Base-by-base conservation (phyloP, 2,329 filamentous ascomycete genomes). In the Colletotrichum truncatum region DNA sequence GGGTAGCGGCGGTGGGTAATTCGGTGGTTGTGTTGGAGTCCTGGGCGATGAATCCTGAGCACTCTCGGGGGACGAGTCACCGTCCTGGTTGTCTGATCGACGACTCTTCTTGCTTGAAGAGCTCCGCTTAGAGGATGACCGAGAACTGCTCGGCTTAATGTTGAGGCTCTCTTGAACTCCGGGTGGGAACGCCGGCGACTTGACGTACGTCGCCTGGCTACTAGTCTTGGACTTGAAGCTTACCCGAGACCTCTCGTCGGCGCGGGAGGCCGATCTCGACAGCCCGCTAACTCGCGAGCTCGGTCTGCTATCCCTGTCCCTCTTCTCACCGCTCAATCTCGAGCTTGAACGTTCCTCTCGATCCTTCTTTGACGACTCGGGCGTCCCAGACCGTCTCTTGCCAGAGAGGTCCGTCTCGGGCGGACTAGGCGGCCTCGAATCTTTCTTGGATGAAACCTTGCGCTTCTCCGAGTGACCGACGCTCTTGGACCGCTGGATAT, bases 351-450 rank as follows among this genome's bases (percentile, higher is more conserved):
- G 78, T 64, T 75, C 74, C 53, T 76, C 70, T 72, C 71, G 70
- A 41, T 51, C 30, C 39, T 69, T 74, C 6, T 67, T 46, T 12
- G 73, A 73, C 32, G 60, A 60, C 4, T 65, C 67, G n/a, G 75
- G 71, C 7, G 72, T 75, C 12, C 68, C 73, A 5, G 73, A 70
- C 16, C 67, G 68, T 66, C 74, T 80, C 34, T 82, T 80, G 51
- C 78, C 81, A 3, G 86, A 86, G 16, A 89, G 68, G 63, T 89
- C 88, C 4, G 88, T 91, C 68, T 89, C 88, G 2, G 88, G 88
- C 2, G 88, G 88, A 57, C 85, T 90, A 3, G 87, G 87, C n/a
- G 88, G 84, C 68, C 87, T 80, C 45, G 78, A 73, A 52, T 75
- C 82, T 71, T 78, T 84, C 74, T 76, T 84, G 73, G 68, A 70